Conservation (phyloP, 1,284 basidiomycete species). For the Ganoderma resinaceum region DNA sequence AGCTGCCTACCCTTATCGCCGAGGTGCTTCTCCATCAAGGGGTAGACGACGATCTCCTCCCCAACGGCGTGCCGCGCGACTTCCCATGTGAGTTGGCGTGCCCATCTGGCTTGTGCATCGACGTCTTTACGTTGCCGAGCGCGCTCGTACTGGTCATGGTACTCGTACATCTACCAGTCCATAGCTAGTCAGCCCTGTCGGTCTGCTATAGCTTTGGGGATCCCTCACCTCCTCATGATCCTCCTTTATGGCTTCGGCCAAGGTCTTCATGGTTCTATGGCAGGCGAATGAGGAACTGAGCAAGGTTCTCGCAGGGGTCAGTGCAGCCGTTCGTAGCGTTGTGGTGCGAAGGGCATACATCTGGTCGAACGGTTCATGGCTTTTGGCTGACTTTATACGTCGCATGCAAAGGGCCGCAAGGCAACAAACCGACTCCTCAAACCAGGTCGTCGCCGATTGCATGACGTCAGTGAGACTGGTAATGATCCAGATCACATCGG, state of each 20-base stretch:
- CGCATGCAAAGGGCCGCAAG: too few relatives aligned
- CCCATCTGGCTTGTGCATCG: conserved; percentile 61
- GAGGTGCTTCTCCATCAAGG: conserved; percentile 68
- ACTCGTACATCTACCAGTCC: conserved; percentile 55
- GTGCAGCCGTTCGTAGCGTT: neutral
- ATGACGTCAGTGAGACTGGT: too few relatives aligned
- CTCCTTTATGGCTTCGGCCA: conserved; percentile 52
- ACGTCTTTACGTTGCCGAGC: conserved; percentile 46
- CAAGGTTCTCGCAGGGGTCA: neutral
- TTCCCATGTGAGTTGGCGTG: conserved; percentile 64
- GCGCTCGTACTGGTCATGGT: conserved; percentile 59
- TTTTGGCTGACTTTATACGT: neutral
- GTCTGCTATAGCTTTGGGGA: too few relatives aligned
- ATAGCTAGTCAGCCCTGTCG: neutral
- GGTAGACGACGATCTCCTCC: conserved; percentile 73
- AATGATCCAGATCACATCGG: too few relatives aligned
- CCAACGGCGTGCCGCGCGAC: conserved; percentile 67
- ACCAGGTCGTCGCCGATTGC: neutral
- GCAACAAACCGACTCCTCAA: neutral
- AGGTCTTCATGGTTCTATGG: conserved; percentile 38
- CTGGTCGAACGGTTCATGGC: neutral
- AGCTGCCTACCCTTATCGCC: conserved; percentile 59
- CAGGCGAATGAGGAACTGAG: neutral
- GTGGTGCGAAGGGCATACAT: neutral
- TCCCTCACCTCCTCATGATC: conserved; percentile 51